These are phyloP conservation scores for Monosporozyma unispora DNA, from an alignment of 805 yeast species.

Conservation along the genomic window DNA sequence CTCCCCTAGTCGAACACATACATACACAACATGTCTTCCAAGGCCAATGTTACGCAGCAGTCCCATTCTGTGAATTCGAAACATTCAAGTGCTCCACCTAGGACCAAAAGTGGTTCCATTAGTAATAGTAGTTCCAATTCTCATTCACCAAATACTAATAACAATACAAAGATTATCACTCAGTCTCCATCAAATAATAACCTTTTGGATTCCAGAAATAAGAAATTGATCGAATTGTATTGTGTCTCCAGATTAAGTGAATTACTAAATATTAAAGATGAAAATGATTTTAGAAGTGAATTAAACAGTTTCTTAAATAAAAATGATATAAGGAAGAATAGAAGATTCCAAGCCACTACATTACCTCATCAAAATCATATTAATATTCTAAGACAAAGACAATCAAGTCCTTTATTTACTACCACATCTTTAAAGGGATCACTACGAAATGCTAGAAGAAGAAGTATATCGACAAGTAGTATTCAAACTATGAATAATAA, in stretches of 20 bases:
- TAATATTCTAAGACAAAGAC: neutral
- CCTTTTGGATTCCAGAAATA: constrained; percentile 42
- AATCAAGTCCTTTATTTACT: neutral
- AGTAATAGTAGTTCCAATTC: neutral
- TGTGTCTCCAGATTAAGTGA: constrained; percentile 47
- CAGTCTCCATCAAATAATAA: constrained; percentile 14
- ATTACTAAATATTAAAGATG: constrained; percentile 33
- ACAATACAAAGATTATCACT: neutral
- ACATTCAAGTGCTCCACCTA: neutral
- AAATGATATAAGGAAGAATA: constrained; percentile 44
- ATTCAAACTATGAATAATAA: constrained; percentile 1
- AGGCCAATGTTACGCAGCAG: neutral
- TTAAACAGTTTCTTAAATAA: constrained; percentile 39
- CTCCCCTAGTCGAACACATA: neutral
- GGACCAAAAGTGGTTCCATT: neutral
- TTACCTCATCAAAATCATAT: constrained; percentile 16
- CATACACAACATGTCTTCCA: neutral
- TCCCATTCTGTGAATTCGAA: neutral
- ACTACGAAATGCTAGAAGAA: neutral
- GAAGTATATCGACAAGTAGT: constrained; percentile 4
- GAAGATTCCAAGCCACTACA: constrained; percentile 29
- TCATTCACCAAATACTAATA: neutral
- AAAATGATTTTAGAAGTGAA: constrained; percentile 33
- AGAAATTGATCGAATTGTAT: constrained; percentile 53
- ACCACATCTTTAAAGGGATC: neutral